Conservation (phyloP, 1,284 basidiomycete species). For the Boletellus deceptivus region DNA sequence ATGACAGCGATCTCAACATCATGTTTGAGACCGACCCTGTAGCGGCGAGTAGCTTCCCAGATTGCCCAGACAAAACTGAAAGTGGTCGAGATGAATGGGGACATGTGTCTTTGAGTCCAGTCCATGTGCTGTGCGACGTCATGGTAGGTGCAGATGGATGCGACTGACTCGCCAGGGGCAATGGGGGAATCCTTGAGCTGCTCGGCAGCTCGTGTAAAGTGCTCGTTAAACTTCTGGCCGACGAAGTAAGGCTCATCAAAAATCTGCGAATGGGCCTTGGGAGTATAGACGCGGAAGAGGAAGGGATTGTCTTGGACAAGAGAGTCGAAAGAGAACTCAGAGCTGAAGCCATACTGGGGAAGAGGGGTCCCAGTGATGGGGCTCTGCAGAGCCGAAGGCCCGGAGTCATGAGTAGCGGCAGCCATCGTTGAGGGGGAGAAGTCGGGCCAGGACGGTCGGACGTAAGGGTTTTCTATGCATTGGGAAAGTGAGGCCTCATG, state of each 20-base stretch:
- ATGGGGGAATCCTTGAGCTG: conserved; percentile 31
- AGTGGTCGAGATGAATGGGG: conserved; percentile 68
- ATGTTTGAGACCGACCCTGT: conserved; percentile 65
- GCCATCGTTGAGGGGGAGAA: conserved; percentile 26
- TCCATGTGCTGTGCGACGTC: conserved; percentile 70
- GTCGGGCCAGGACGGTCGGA: conserved; percentile 7
- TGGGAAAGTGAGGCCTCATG: conserved; percentile 23
- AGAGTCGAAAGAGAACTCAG: conserved; percentile 57
- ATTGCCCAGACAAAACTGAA: conserved; percentile 78
- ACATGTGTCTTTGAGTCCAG: conserved; percentile 67
- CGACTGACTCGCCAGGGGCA: conserved; percentile 33
- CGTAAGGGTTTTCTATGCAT: conserved; percentile 30
- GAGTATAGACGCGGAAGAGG: conserved; percentile 75
- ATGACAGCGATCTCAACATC: conserved; percentile 75
- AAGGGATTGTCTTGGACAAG: conserved; percentile 65
- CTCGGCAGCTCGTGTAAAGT: conserved; percentile 41
- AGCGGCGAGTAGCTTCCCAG: conserved; percentile 75
- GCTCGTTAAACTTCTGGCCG: conserved; percentile 58
- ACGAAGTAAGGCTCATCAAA: conserved; percentile 63
- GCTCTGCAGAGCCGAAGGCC: conserved; percentile 23
- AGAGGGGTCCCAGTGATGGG: conserved; percentile 34
- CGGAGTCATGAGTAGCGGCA: conserved; percentile 12
- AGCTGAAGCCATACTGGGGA: conserved; percentile 70
- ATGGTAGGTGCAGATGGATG: conserved; percentile 45
- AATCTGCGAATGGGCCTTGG: conserved; percentile 54